Percentiles rank a stretch among this genome's conserved stretches.
These are phyloP conservation scores for Grosmannia huntii DNA, from an alignment of 2,329 filamentous ascomycete species.

Conservation along the genomic window DNA sequence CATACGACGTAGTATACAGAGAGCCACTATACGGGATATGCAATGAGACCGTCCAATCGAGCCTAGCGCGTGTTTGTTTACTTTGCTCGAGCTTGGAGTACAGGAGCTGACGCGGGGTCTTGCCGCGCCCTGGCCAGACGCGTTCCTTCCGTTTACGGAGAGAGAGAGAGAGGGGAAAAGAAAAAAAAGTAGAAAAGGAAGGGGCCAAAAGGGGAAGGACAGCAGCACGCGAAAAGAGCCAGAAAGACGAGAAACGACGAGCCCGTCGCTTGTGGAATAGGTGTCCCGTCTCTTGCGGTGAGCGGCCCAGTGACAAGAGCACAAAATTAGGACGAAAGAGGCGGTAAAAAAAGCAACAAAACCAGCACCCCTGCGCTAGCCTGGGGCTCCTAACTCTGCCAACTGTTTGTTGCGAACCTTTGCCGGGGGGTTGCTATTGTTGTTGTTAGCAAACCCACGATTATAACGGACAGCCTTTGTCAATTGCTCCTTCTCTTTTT, in stretches of 20 bases:
- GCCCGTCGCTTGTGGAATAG: not conserved
- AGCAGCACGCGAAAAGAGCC: not conserved
- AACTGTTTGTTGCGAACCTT: not conserved
- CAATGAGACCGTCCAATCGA: not conserved
- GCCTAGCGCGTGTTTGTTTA: slow-evolving; percentile 7
- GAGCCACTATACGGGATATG: not conserved
- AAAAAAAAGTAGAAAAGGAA: not conserved
- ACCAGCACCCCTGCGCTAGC: not conserved
- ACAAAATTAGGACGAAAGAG: not conserved
- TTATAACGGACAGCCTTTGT: not conserved
- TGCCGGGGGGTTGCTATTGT: not conserved
- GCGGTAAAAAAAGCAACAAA: slow-evolving; percentile 1
- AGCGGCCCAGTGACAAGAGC: not conserved
- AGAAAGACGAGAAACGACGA: not conserved
- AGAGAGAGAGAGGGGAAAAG: not conserved
- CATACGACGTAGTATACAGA: no score
- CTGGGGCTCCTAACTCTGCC: not conserved
- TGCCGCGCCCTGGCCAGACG: not conserved
- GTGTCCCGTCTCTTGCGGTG: not conserved
- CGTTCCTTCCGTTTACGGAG: slow-evolving; percentile 3
- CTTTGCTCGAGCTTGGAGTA: slow-evolving; percentile 2
- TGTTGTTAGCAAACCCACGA: not conserved
- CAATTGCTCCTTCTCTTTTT: not conserved
- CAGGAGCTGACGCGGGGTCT: slow-evolving; percentile 5
- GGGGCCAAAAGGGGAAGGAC: not conserved